Base-by-base conservation (phyloP, 2,329 filamentous ascomycete genomes). In the Helotiales sp. region DNA sequence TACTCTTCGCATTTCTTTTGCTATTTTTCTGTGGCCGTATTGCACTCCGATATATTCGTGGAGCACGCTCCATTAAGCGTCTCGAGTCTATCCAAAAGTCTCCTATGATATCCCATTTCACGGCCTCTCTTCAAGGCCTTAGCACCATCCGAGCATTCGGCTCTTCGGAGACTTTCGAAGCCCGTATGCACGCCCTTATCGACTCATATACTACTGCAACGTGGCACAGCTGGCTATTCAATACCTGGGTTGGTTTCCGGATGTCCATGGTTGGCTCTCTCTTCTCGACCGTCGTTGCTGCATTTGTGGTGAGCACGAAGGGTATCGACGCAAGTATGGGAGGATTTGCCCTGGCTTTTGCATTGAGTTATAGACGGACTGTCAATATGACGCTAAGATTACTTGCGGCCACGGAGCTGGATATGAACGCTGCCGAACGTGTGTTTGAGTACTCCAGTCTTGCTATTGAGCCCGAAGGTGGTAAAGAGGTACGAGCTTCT, bases 351-450 rank as follows among this genome's bases (percentile, higher is more conserved):
- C 74, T 93, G 50, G 83, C 85, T 1, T 91, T 92, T 71, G 82
- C 88, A 0, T 75, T 92, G 34, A 83, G 88, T 52, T 89, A 90
- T 67, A 81, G 85, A 0, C 74, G 74, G 22, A 78, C 79, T n/a
- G 80, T 91, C 54, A 80, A 86, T 48, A 86, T 81, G 80, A 79
- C 82, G 0, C 79, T 91, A 27, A 79, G 86, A 3, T 75, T 84
- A 46, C 89, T 89, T 67, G 81, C 87, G 0, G 84, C 82, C 58
- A 76, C 90, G 17, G 89, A 93, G 69, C 74, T 92, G 7, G 83
- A 89, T 67, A 91, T 92, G 87, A 91, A 91, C 66, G 82, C 88
- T 0, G 84, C 86, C 0, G 89, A 93, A 72, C 79, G 89, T 33
- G 83, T 93, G 15, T 76, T 90, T 3, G 89, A 92, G 69, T 93